Evolutionary conservation across 2,329 filamentous ascomycete genomes (phyloP).

Genomic region (Arthrobotrys conoides): DNA sequence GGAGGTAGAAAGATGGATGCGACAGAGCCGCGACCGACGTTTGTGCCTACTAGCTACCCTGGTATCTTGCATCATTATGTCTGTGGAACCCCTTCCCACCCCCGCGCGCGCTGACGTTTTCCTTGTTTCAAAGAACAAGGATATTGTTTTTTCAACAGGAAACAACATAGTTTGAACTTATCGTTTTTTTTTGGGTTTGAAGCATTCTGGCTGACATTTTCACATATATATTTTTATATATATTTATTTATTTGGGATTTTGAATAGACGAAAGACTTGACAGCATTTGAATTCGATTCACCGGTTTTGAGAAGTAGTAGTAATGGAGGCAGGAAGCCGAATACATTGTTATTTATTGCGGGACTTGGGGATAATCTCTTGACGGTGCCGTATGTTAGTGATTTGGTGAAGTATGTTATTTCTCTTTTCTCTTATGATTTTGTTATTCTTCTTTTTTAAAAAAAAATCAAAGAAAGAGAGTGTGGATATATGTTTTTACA

Average conservation of each 20-base stretch:
- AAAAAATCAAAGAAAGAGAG: no score
- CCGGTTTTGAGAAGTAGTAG: conserved; percentile 29
- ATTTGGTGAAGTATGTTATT: conserved; percentile 41
- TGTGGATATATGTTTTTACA: no score
- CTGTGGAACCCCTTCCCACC: conserved; percentile 23
- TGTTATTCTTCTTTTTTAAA: neutral
- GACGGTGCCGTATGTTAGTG: conserved; percentile 72
- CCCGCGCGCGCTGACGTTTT: neutral
- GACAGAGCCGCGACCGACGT: conserved; percentile 34
- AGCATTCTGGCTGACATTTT: neutral
- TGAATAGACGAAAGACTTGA: conserved; percentile 40
- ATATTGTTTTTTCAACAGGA: neutral
- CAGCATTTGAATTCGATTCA: conserved; percentile 63
- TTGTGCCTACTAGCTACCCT: conserved; percentile 58
- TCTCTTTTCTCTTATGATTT: conserved; percentile 4
- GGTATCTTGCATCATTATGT: conserved; percentile 62
- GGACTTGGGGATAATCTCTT: conserved; percentile 80
- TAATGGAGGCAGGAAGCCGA: conserved; percentile 30
- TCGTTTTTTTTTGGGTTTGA: neutral
- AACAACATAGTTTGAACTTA: neutral
- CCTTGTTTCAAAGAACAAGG: neutral
- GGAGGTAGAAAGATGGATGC: conserved; percentile 27
- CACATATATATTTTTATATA: conserved; percentile 5
- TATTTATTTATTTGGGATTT: conserved; percentile 11
- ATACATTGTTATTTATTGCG: conserved; percentile 75